Conservation (phyloP, 2,329 filamentous ascomycete species). For the Trichothecium sympodiale region DNA sequence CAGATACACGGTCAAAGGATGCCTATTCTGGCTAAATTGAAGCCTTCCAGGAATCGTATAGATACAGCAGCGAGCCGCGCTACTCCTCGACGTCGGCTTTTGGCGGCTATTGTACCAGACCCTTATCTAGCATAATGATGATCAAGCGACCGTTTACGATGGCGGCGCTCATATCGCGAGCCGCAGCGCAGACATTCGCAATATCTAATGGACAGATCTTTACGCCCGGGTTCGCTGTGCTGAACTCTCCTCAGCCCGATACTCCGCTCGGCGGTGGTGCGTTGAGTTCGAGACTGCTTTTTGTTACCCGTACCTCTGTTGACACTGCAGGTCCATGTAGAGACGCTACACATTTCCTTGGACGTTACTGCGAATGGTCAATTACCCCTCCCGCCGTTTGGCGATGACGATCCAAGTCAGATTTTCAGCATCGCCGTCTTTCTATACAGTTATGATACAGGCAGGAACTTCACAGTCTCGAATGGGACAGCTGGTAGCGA, state of each 20-base stretch:
- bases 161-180: constrained; percentile 13
- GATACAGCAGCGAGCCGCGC: no score
- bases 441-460: constrained; percentile 50
- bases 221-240: constrained; percentile 56
- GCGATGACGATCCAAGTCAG: constrained; percentile 39
- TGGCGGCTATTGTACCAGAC: no score
- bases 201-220: constrained; percentile 56
- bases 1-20: no score
- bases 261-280: constrained; percentile 53
- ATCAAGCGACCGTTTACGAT: constrained; percentile 4
- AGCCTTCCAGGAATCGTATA: no score
- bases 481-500: constrained; percentile 45
- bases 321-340: constrained; percentile 17
- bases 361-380: constrained; percentile 57
- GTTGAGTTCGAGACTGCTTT: constrained; percentile 13
- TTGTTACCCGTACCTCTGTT: constrained; percentile 2
- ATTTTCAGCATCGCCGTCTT: constrained; percentile 58
- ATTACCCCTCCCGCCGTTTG: constrained; percentile 46
- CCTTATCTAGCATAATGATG: constrained; percentile 7
- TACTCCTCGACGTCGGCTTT: no score
- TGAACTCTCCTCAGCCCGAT: constrained; percentile 54
- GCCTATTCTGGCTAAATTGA: no score
- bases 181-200: constrained; percentile 36
- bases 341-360: constrained; percentile 51
- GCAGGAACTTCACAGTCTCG: constrained; percentile 57